Conservation (phyloP, 805 yeast genomes). For the Cephaloascus fragrans region DNA sequence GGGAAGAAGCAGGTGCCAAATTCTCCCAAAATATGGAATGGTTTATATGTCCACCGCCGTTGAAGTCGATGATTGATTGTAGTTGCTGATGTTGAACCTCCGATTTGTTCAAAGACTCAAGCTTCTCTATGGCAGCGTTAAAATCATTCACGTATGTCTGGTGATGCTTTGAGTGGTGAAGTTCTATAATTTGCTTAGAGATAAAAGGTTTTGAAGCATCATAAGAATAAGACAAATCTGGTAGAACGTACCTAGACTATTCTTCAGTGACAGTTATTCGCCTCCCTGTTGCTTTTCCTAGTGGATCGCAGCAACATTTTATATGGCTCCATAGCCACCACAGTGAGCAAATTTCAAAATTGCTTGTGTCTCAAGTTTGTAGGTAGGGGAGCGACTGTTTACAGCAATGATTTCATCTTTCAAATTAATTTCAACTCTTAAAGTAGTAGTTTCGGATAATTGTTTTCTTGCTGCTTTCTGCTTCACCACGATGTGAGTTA, state of each 20-base stretch:
- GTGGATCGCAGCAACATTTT: too few relatives aligned
- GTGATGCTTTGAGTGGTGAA: conserved; percentile 41
- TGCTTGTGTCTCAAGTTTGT: too few relatives aligned
- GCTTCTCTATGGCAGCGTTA: conserved; percentile 33
- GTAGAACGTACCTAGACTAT: conserved; percentile 16
- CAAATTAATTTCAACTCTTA: neutral
- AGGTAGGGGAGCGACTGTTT: too few relatives aligned
- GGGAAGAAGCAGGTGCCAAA: conserved; percentile 24
- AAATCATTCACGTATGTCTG: conserved; percentile 38
- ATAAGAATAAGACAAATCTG: conserved; percentile 36
- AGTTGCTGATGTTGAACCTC: conserved; percentile 31
- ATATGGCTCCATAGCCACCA: neutral
- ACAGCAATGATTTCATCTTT: neutral
- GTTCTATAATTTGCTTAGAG: conserved; percentile 33
- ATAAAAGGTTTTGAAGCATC: conserved; percentile 40
- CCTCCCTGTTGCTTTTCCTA: too few relatives aligned
- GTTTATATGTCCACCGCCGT: conserved; percentile 43
- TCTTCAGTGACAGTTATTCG: too few relatives aligned
- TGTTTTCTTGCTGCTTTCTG: neutral
- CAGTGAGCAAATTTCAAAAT: neutral
- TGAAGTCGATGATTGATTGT: conserved; percentile 36
- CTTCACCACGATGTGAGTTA: neutral
- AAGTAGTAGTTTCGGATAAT: neutral
- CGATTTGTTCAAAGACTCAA: conserved; percentile 22
- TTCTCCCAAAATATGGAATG: conserved; percentile 41